Percentiles rank a stretch among this genome's conserved stretches.
These are phyloP conservation scores for Cubamyces sp. DNA, from an alignment of 768 basidiomycete genomes.

Conservation along the genomic window DNA sequence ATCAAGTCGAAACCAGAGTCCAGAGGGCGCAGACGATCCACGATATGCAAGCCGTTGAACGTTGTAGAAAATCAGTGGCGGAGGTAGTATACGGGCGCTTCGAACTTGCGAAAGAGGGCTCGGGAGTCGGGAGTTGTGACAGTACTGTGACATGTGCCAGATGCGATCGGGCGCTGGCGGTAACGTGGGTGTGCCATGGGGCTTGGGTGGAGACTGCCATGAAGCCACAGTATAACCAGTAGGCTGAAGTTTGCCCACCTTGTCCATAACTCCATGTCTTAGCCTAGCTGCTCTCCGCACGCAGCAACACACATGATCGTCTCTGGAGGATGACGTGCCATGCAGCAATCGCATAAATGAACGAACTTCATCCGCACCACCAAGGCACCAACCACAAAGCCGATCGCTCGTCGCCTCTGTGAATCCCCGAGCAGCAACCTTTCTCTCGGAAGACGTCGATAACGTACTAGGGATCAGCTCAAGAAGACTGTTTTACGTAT, in stretches of 20 bases:
- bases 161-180: background rate
- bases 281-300: background rate
- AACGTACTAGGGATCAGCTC: background rate
- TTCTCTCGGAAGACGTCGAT: background rate
- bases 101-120: background rate
- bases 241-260: conserved; percentile 6
- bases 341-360: background rate
- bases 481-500: conserved; percentile 1
- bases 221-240: background rate
- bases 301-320: background rate
- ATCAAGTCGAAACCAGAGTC: background rate
- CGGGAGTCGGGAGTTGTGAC: background rate
- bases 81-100: too few species aligned
- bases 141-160: conserved; percentile 3
- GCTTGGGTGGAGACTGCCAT: too few species aligned
- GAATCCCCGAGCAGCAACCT: background rate
- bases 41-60: too few species aligned
- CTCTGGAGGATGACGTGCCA: background rate
- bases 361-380: too few species aligned
- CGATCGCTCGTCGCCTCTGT: too few species aligned
- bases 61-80: too few species aligned
- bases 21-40: background rate
- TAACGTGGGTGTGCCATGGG: background rate
- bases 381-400: too few species aligned
- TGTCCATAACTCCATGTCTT: background rate